Percentiles rank a stretch among this genome's conserved stretches.
Evolutionary conservation across 768 basidiomycete genomes (phyloP).

Genomic region (Lentinula detonsa): DNA sequence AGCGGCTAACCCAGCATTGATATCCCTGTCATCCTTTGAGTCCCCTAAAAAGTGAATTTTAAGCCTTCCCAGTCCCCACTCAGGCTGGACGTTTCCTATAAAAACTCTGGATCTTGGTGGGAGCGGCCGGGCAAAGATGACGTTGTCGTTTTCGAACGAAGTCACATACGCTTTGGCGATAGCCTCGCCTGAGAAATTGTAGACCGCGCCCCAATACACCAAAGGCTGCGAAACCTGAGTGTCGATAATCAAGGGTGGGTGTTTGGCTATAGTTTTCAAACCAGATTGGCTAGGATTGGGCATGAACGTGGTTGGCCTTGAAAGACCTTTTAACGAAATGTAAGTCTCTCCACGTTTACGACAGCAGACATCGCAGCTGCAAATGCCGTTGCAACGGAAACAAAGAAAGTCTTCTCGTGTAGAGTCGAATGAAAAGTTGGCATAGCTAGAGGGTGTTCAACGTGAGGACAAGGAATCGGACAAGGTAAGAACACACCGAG

Average conservation of each 20-base stretch:
- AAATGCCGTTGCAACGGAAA: slow-evolving; percentile 37
- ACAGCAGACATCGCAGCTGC: slow-evolving; percentile 44
- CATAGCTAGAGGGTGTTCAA: slow-evolving; percentile 18
- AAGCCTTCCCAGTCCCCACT: slow-evolving; percentile 20
- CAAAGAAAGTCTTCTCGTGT: slow-evolving; percentile 26
- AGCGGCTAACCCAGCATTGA: too few relatives aligned
- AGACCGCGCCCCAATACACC: slow-evolving; percentile 25
- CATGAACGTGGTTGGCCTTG: slow-evolving; percentile 4
- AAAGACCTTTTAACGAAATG: slow-evolving; percentile 22
- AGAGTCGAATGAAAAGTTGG: slow-evolving; percentile 15
- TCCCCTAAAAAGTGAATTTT: neutral
- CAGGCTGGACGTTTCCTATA: slow-evolving; percentile 23
- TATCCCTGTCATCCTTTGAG: neutral
- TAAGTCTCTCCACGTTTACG: slow-evolving; percentile 41
- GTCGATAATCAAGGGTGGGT: slow-evolving; percentile 3
- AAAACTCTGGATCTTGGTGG: slow-evolving; percentile 15
- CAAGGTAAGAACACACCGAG: neutral
- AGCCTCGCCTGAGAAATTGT: slow-evolving; percentile 20
- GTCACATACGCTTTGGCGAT: slow-evolving; percentile 21
- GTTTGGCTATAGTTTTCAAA: neutral
- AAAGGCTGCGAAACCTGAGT: slow-evolving; percentile 10
- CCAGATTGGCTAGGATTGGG: neutral
- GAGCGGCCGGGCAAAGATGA: slow-evolving; percentile 14
- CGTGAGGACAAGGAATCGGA: neutral
- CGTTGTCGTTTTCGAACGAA: slow-evolving; percentile 13